Base-by-base conservation (phyloP, 768 basidiomycete species). In the Boletus pseudo-olivaceus region DNA sequence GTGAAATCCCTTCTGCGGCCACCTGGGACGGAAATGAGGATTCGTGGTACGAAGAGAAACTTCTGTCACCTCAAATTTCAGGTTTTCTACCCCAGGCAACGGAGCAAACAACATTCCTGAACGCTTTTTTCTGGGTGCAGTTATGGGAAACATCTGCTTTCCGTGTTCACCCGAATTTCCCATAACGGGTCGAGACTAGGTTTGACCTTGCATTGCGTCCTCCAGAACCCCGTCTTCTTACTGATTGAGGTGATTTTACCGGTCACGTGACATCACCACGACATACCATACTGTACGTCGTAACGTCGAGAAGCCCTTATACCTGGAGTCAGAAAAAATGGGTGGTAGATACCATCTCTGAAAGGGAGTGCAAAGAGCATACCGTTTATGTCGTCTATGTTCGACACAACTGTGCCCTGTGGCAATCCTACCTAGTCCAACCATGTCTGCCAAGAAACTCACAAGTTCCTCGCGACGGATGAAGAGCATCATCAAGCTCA, bases 1-100 rank as follows among this genome's bases (percentile, higher is more conserved):
- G 19, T 14, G 27, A 30, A 44, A 23, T 37, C 29, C 50, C 48
- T 42, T 34, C 38, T 50, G 47, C 11, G 42, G 20, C 30, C 34
- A 56, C 12, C 37, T 29, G 54, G 39, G 45, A 43, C 54, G 43
- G 55, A 61, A 54, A 66, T 55, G 52, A 55, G 34, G 37, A 20
- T 27, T 34, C n/a, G 15, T 32, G 19, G 11, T 19, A 45, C 47
- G 41, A 57, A 53, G 54, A 45, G 14, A 49, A 45, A 8, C 11
- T 35, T 39, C 14, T 41, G 39, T 52, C 37, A 37, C 53, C 51
- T 48, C 34, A 37, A 43, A 37, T 20, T 33, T 46, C 12, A 7
- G 19, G 41, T 19, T 29, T 46, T 19, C 30, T 17, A 38, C 15
- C 26, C 10, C 47, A 49, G 41, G 34, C 19, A 35, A 56, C 34